Conservation (phyloP, 805 yeast species). For the Cyberlindnera galapagoensis region DNA sequence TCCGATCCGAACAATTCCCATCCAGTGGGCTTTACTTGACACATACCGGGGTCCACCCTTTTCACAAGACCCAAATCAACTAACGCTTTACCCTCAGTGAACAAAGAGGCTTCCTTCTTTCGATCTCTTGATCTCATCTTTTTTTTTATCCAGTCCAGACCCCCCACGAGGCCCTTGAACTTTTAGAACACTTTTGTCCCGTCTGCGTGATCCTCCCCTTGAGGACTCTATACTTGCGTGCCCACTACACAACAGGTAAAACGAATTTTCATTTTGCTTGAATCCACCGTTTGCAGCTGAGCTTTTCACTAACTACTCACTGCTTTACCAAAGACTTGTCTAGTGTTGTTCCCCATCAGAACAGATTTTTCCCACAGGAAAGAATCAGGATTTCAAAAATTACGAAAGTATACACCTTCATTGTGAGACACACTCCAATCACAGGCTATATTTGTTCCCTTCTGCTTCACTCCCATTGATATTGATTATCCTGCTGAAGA, state of each 20-base stretch:
- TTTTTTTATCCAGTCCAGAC: background rate
- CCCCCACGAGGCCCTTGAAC: background rate
- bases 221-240: too few species aligned
- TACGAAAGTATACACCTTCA: too few species aligned
- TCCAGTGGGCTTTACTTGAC: too few species aligned
- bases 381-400: too few species aligned
- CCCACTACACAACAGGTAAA: too few species aligned
- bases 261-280: too few species aligned
- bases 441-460: too few species aligned
- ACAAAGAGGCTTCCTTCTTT: conserved; percentile 8
- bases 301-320: conserved; percentile 3
- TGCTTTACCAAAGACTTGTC: background rate
- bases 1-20: background rate
- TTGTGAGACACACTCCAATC: too few species aligned
- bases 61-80: background rate
- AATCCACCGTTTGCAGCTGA: too few species aligned
- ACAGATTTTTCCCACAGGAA: too few species aligned
- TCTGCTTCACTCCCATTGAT: conserved; percentile 2
- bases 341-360: too few species aligned
- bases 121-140: conserved; percentile 6
- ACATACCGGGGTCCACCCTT: too few species aligned
- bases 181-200: conserved; percentile 5
- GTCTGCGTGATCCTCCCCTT: background rate
- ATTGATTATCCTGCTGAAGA: conserved; percentile 14
- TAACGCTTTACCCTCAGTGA: conserved; percentile 6